Evolutionary conservation across 2,329 filamentous ascomycete genomes (phyloP).

Genomic region (Fusarium buharicum): DNA sequence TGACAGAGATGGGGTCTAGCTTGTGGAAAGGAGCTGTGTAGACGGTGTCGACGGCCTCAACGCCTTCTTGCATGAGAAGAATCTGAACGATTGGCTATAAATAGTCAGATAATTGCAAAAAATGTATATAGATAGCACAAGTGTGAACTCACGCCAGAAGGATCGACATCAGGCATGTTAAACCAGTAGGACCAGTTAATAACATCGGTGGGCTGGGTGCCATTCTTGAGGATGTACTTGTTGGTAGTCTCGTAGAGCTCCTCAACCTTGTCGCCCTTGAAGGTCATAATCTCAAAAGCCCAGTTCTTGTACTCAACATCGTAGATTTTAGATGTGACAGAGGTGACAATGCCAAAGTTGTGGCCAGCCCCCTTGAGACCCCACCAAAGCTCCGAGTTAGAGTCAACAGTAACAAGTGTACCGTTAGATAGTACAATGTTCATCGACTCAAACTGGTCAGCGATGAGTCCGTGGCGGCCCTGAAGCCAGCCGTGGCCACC

Average conservation of each 20-base stretch:
- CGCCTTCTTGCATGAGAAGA: slow-evolving; percentile 57
- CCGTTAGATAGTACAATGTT: slow-evolving; percentile 49
- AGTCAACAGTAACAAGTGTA: slow-evolving; percentile 32
- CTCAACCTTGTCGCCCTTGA: slow-evolving; percentile 60
- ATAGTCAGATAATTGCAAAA: neutral
- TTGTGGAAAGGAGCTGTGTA: slow-evolving; percentile 57
- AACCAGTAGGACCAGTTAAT: slow-evolving; percentile 63
- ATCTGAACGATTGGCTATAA: slow-evolving; percentile 54
- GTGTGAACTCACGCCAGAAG: slow-evolving; percentile 49
- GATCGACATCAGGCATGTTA: slow-evolving; percentile 53
- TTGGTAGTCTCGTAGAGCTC: slow-evolving; percentile 59
- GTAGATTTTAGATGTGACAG: slow-evolving; percentile 46
- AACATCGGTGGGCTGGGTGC: slow-evolving; percentile 53
- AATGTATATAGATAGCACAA: no score
- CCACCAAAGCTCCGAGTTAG: slow-evolving; percentile 48
- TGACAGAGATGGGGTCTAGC: slow-evolving; percentile 52
- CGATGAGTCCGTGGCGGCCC: slow-evolving; percentile 43
- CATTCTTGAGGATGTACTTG: slow-evolving; percentile 53
- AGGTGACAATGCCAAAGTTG: slow-evolving; percentile 50
- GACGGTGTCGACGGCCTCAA: slow-evolving; percentile 50
- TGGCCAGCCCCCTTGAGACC: slow-evolving; percentile 49
- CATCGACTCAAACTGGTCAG: slow-evolving; percentile 48
- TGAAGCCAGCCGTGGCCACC: slow-evolving; percentile 47
- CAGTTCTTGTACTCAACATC: slow-evolving; percentile 34
- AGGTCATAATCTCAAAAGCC: slow-evolving; percentile 53